Conservation (phyloP, 495 filamentous ascomycete species). For the Aspergillus bridgeri region DNA sequence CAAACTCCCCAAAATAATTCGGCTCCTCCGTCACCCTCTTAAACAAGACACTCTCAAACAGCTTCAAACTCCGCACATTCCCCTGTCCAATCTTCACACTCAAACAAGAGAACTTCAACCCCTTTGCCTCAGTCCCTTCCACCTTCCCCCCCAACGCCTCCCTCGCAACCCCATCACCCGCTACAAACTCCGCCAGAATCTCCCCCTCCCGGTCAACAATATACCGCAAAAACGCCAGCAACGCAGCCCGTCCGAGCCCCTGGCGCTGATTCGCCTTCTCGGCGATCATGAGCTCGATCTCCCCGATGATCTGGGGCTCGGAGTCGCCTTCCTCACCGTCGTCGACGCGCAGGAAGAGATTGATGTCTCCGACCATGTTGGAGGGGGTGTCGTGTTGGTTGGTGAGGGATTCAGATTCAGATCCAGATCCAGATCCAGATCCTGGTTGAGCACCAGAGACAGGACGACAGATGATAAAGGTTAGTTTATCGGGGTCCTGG, state of each 20-base stretch:
- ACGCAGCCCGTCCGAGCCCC: slow-evolving; percentile 63
- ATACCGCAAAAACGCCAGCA: slow-evolving; percentile 68
- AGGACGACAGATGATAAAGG: slow-evolving; percentile 43
- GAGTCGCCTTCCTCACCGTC: slow-evolving; percentile 34
- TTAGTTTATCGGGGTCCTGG: slow-evolving; percentile 55
- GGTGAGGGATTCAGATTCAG: slow-evolving; percentile 19
- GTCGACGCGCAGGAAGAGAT: slow-evolving; percentile 68
- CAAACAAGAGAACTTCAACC: slow-evolving; percentile 34
- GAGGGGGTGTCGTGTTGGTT: slow-evolving; percentile 47
- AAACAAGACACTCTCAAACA: slow-evolving; percentile 62
- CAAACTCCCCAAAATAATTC: slow-evolving; percentile 68
- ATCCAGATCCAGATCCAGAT: too few species aligned
- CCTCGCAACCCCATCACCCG: slow-evolving; percentile 15
- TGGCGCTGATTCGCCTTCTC: slow-evolving; percentile 49
- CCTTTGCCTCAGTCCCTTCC: neutral
- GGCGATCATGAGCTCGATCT: slow-evolving; percentile 70
- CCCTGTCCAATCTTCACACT: slow-evolving; percentile 58
- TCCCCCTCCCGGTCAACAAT: slow-evolving; percentile 43
- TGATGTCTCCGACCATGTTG: slow-evolving; percentile 80
- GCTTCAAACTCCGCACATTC: slow-evolving; percentile 52
- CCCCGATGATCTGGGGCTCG: neutral
- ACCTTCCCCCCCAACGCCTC: slow-evolving; percentile 12
- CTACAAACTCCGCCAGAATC: slow-evolving; percentile 60
- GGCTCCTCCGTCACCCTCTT: slow-evolving; percentile 40
- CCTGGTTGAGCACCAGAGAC: slow-evolving; percentile 3